Conservation (phyloP, 345 rosid genomes). For the Syzygium aqueum region DNA sequence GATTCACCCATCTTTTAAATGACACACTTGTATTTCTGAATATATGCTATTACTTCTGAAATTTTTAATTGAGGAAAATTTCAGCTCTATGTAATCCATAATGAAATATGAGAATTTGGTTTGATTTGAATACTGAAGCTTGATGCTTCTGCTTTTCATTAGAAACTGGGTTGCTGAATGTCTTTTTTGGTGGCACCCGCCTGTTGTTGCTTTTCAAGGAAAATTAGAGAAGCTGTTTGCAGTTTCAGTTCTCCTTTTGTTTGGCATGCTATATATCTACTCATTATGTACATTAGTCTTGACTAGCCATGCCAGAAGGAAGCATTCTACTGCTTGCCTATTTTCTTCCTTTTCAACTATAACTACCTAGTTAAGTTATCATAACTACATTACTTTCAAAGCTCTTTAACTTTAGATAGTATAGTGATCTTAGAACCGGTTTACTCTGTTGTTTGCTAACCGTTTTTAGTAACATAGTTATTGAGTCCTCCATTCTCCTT, state of each 20-base stretch:
- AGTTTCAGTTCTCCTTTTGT: neutral
- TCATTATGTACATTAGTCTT: neutral
- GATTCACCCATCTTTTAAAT: neutral
- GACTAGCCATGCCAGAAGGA: neutral
- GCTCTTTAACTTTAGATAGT: neutral
- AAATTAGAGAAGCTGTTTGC: neutral
- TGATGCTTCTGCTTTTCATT: neutral
- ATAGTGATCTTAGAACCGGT: neutral
- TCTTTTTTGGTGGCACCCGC: neutral
- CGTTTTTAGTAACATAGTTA: neutral
- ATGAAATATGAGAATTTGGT: neutral
- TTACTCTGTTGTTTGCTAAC: neutral
- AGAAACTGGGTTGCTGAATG: neutral
- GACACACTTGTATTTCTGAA: too few relatives aligned
- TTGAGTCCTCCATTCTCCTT: neutral
- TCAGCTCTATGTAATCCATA: neutral
- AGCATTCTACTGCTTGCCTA: neutral
- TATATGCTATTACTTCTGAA: too few relatives aligned
- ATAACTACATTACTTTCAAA: neutral
- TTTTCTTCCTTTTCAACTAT: neutral
- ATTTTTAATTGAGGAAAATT: neutral
- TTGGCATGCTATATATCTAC: neutral
- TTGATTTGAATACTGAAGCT: neutral
- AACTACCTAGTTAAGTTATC: neutral
- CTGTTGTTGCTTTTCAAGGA: neutral